Conservation (phyloP, 179 eudicot genomes). For the Pouteria campechiana region DNA sequence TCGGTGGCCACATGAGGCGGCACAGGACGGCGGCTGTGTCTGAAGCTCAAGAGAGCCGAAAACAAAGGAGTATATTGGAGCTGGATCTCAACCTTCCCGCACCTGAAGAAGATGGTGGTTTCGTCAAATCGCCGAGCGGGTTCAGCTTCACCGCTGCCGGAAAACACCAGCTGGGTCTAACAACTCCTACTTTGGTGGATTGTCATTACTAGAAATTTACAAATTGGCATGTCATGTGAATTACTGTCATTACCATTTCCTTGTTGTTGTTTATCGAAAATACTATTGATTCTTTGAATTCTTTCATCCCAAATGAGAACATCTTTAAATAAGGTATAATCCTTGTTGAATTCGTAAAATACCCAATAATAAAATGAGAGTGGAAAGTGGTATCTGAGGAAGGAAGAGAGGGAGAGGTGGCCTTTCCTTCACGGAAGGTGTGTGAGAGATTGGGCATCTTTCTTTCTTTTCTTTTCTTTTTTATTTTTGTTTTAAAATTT, state of each 20-base stretch:
- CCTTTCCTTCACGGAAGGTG: not conserved
- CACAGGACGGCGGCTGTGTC: slow-evolving; percentile 20
- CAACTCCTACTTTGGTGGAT: slow-evolving; percentile 50
- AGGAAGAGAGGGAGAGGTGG: not conserved
- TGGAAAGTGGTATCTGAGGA: no score
- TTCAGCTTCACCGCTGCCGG: slow-evolving; percentile 31
- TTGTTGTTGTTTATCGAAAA: not conserved
- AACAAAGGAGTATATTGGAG: slow-evolving; percentile 5
- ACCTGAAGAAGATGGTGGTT: slow-evolving; percentile 22
- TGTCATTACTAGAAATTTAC: slow-evolving; percentile 33
- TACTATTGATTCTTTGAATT: slow-evolving; percentile 7
- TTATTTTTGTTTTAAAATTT: not conserved
- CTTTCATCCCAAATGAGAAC: not conserved
- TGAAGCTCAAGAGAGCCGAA: slow-evolving; percentile 8
- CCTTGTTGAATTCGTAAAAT: not conserved
- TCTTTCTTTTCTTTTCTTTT: not conserved
- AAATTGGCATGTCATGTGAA: not conserved
- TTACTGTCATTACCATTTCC: not conserved
- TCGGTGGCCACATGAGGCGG: slow-evolving; percentile 55
- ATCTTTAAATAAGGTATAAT: no score
- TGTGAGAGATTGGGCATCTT: no score
- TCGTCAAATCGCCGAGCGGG: slow-evolving; percentile 9
- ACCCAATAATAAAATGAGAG: no score
- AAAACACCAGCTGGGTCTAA: slow-evolving; percentile 50
- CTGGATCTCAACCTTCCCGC: slow-evolving; percentile 44